Conservation (phyloP, 805 yeast genomes). For the Candida morakotiae region DNA sequence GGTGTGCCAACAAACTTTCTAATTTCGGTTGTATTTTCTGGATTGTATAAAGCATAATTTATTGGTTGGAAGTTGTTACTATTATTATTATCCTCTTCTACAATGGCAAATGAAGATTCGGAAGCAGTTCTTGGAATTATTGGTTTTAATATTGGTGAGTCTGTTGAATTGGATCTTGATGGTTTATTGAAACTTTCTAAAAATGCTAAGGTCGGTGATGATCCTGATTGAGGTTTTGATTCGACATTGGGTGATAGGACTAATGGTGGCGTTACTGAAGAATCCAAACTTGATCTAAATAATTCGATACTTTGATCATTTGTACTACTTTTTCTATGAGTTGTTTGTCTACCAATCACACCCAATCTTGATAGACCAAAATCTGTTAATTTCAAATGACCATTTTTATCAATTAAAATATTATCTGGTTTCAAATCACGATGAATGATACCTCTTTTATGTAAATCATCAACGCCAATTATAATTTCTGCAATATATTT, state of each 20-base stretch:
- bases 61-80: constrained; percentile 15
- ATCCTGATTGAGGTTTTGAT: constrained; percentile 3
- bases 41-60: constrained; percentile 68
- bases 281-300: constrained; percentile 23
- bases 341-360: constrained; percentile 70
- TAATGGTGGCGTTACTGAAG: constrained; percentile 44
- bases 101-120: constrained; percentile 53
- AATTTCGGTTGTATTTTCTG: constrained; percentile 41
- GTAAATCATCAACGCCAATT: constrained; percentile 87
- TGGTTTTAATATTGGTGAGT: constrained; percentile 49
- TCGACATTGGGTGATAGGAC: constrained; percentile 40
- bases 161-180: constrained; percentile 39
- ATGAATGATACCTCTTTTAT: constrained; percentile 84
- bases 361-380: constrained; percentile 93
- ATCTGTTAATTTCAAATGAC: constrained; percentile 91
- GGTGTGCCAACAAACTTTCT: constrained; percentile 93
- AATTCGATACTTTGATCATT: constrained; percentile 40
- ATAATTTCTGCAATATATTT: constrained; percentile 87
- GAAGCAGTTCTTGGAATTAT: constrained; percentile 46
- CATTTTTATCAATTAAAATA: constrained; percentile 74
- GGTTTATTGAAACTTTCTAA: constrained; percentile 10
- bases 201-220: constrained; percentile 9
- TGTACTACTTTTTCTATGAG: constrained; percentile 40
- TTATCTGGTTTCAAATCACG: constrained; percentile 96
- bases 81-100: constrained; percentile 43